Base-by-base conservation (phyloP, 2,329 filamentous ascomycete genomes). In the Fusarium sororula region DNA sequence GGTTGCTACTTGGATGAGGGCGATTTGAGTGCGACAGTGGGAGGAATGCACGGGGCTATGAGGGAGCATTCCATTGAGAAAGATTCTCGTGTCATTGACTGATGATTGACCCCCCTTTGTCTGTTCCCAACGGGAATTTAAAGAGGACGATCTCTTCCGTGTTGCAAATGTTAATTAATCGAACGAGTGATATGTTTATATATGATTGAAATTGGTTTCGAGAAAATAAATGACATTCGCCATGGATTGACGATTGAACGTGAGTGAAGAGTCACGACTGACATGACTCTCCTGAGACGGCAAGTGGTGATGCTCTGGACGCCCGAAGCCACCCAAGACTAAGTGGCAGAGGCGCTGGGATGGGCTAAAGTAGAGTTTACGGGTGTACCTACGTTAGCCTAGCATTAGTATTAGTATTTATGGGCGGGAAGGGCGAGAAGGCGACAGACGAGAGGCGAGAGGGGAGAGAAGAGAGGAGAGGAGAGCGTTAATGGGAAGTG, bases 1-100 rank as follows among this genome's bases (percentile, higher is more conserved):
- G 37, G 64, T 66, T 67, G 62, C 60, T 66, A 67, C 65, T 67
- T 67, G 65, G 63, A 41, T 18, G 66, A 70, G 59, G 64, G 64
- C 59, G 59, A 63, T 74, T 62, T 68, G 72, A 48, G 70, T 68
- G 70, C 63, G 62, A 67, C 65, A 53, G 56, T 44, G 75, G 63
- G 71, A 77, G 78, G 78, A 80, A 80, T 80, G 78, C 64, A 70
- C 66, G 73, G 70, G 75, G 67, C 76, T 72, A 75, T 76, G 75
- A 72, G 68, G 59, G 70, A 76, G 77, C 78, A 80, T 80, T 80
- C 78, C 78, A 80, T 74, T 44, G 69, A 64, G 37, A 56, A 26
- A 41, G 53, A 58, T 45, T 74, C 66, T 70, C 57, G 53, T 73
- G 58, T 71, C 70, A 74, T 70, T 63, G 48, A 65, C 48, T 39